These are phyloP conservation scores for Porcisia deanei DNA, from an alignment of 208 protist genomes.

Conservation along the genomic window DNA sequence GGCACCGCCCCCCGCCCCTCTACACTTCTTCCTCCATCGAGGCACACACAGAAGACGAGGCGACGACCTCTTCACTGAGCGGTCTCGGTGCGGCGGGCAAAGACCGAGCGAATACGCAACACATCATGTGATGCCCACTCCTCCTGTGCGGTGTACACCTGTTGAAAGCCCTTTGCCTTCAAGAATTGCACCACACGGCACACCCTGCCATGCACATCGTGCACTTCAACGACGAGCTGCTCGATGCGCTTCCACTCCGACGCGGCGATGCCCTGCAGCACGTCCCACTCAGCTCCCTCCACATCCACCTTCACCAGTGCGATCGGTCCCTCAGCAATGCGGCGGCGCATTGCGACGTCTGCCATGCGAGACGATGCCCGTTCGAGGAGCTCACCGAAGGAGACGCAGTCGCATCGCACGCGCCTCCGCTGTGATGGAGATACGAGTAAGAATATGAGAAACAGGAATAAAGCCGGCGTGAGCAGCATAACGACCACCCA, in stretches of 20 bases:
- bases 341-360: slow-evolving; percentile 3
- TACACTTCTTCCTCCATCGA: background rate
- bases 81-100: slow-evolving; percentile 8
- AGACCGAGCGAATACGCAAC: slow-evolving; percentile 33
- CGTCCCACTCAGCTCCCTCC: slow-evolving; percentile 46
- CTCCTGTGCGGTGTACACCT: slow-evolving; percentile 24
- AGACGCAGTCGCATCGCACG: slow-evolving; percentile 19
- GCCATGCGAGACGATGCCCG: slow-evolving; percentile 5
- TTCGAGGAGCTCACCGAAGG: slow-evolving; percentile 23
- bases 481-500: slow-evolving; percentile 6
- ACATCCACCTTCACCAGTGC: slow-evolving; percentile 52
- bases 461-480: slow-evolving; percentile 22
- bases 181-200: slow-evolving; percentile 25
- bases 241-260: slow-evolving; percentile 34
- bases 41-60: background rate
- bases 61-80: background rate
- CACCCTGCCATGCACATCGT: slow-evolving; percentile 40
- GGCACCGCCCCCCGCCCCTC: background rate
- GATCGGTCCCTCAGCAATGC: slow-evolving; percentile 21
- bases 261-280: slow-evolving; percentile 34
- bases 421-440: slow-evolving; percentile 14
- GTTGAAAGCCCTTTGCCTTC: slow-evolving; percentile 22
- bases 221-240: slow-evolving; percentile 50
- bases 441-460: slow-evolving; percentile 15
- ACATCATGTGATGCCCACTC: slow-evolving; percentile 34